A percentile compares a stretch with the other conserved stretches of the same genome.
Evolutionary conservation across 2,329 filamentous ascomycete genomes (phyloP).

Genomic region (Cordyceps tenuipes): DNA sequence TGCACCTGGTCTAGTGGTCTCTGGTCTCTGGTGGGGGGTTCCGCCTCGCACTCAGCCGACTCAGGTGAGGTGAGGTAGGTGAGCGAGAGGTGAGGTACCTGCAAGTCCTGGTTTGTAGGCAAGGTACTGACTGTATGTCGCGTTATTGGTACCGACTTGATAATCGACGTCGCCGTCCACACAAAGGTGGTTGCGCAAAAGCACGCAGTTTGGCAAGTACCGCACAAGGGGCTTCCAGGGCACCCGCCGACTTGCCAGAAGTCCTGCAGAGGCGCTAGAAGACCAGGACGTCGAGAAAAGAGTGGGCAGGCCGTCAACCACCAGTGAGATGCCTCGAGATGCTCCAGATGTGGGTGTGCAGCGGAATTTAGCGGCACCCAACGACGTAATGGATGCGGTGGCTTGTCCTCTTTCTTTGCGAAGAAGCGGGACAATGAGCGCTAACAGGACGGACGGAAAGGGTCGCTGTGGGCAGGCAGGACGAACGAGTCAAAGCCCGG

Average conservation of each 20-base stretch:
- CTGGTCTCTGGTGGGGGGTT: conserved; percentile 1
- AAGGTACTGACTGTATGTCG: no score
- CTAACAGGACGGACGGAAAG: neutral
- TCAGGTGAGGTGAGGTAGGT: neutral
- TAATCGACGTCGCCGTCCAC: neutral
- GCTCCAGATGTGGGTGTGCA: conserved; percentile 10
- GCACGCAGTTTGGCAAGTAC: neutral
- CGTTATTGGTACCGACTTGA: no score
- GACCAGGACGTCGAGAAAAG: neutral
- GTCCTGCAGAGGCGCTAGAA: conserved; percentile 1
- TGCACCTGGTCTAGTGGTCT: conserved; percentile 4
- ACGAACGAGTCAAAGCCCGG: neutral
- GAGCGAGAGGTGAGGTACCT: no score
- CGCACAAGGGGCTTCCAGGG: neutral
- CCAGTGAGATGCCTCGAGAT: conserved; percentile 10
- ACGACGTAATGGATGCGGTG: conserved; percentile 11
- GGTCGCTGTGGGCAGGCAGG: conserved; percentile 2
- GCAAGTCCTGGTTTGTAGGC: neutral
- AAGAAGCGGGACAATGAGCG: conserved; percentile 8
- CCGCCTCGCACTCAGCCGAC: neutral
- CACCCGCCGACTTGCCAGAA: neutral
- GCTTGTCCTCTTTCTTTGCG: conserved; percentile 2
- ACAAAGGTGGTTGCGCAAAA: neutral
- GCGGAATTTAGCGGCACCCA: conserved; percentile 9
- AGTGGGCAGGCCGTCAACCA: neutral